Conservation (phyloP, 148 eudicot species). For the Euryodendron excelsum region DNA sequence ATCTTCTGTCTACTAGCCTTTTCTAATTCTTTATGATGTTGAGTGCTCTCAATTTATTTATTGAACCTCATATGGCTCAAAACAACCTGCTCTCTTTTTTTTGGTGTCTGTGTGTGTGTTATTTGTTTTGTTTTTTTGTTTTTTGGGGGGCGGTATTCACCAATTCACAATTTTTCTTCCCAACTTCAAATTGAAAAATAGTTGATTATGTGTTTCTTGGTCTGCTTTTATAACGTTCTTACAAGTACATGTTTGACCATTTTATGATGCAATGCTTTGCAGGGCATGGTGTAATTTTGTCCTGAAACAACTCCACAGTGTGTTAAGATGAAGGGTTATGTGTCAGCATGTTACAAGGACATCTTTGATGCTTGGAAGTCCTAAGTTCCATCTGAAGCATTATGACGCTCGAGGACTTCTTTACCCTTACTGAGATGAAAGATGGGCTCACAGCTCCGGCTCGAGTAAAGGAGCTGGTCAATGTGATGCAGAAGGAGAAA, state of each 20-base stretch:
- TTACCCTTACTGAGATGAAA: constrained; percentile 82
- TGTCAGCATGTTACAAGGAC: constrained; percentile 5
- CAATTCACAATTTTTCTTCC: not conserved
- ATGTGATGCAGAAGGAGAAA: constrained; percentile 58
- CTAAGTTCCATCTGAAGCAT: constrained; percentile 41
- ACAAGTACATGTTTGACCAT: not conserved
- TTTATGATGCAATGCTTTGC: constrained; percentile 4
- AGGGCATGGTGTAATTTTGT: constrained; percentile 10
- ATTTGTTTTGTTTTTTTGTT: no score
- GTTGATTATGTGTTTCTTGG: not conserved
- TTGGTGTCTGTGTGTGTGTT: no score
- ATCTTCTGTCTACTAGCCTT: not conserved
- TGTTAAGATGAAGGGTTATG: not conserved
- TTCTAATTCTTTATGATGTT: not conserved
- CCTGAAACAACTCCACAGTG: not conserved
- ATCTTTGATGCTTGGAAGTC: constrained; percentile 15
- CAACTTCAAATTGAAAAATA: not conserved
- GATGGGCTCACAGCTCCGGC: constrained; percentile 71
- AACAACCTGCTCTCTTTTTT: no score
- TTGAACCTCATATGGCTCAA: not conserved
- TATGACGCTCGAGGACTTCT: constrained; percentile 85
- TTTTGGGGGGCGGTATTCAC: no score
- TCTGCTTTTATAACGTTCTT: not conserved
- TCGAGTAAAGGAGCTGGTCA: constrained; percentile 78
- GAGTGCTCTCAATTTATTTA: not conserved